Conservation (phyloP, 2,329 filamentous ascomycete species). For the Sporothrix brunneoviolacea region DNA sequence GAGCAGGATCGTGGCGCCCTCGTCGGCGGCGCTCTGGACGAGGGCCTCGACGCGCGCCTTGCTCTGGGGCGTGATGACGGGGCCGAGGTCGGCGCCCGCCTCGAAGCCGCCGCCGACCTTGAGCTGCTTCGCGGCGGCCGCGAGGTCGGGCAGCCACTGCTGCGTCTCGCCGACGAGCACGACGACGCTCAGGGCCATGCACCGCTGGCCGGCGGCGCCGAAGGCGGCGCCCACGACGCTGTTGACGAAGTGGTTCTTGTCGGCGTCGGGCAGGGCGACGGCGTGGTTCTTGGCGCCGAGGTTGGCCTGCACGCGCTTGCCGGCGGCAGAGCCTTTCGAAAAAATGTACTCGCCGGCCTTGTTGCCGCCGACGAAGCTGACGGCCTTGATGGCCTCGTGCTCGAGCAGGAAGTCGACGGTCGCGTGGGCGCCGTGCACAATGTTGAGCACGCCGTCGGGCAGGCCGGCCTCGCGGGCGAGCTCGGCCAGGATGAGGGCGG, state of each 20-base stretch:
- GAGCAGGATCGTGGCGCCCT: constrained; percentile 73
- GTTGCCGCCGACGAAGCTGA: constrained; percentile 81
- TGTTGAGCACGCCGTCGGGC: constrained; percentile 72
- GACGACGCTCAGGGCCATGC: constrained; percentile 81
- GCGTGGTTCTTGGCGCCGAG: constrained; percentile 85
- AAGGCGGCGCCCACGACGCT: constrained; percentile 78
- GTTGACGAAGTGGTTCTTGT: constrained; percentile 84
- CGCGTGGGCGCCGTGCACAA: constrained; percentile 72
- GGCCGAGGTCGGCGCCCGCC: constrained; percentile 71
- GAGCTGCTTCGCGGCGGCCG: constrained; percentile 65
- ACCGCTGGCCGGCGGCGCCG: constrained; percentile 76
- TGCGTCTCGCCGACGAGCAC: constrained; percentile 81
- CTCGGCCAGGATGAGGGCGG: constrained; percentile 81
- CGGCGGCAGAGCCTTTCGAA: constrained; percentile 68
- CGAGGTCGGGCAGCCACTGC: constrained; percentile 72
- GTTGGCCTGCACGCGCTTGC: constrained; percentile 84
- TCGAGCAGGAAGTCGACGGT: constrained; percentile 83
- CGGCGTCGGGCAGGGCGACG: constrained; percentile 74
- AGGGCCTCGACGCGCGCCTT: constrained; percentile 71
- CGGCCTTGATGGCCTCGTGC: constrained; percentile 75
- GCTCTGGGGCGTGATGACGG: constrained; percentile 72
- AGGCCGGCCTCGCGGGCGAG: constrained; percentile 74
- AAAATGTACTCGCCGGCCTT: constrained; percentile 87
- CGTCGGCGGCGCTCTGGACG: constrained; percentile 68
- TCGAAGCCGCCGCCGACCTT: constrained; percentile 77